Evolutionary conservation across 305 asterid species (phyloP).

Genomic region (Fraxinus baroniana): DNA sequence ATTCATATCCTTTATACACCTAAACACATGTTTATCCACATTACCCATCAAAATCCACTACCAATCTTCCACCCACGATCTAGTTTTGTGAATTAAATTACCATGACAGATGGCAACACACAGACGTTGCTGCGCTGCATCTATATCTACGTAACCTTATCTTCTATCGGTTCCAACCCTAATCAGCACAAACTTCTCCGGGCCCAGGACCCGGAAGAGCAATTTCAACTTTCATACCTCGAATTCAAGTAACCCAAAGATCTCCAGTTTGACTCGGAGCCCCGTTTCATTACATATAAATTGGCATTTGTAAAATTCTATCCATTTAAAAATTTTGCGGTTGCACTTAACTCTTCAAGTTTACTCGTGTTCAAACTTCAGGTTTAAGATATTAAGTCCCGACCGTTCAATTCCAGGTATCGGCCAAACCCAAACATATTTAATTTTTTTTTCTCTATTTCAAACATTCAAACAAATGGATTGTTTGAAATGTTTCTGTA

Average conservation of each 20-base stretch:
- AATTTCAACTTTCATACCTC: background rate
- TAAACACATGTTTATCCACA: background rate
- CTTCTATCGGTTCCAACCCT: background rate
- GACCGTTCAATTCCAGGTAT: constrained; percentile 27
- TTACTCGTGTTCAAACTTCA: background rate
- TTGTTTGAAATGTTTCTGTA: too few relatives aligned
- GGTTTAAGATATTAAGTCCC: constrained; percentile 5
- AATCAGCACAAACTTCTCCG: background rate
- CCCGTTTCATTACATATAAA: background rate
- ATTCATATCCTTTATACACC: too few relatives aligned
- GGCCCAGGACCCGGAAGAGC: background rate
- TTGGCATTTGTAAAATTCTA: background rate
- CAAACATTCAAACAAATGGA: background rate
- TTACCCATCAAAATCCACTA: background rate
- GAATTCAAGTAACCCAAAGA: background rate
- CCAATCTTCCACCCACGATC: background rate
- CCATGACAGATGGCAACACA: background rate
- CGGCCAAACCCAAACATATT: background rate
- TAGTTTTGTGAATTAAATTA: background rate
- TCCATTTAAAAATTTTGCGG: constrained; percentile 24
- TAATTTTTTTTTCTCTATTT: background rate
- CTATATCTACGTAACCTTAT: background rate
- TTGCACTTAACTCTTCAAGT: constrained; percentile 1
- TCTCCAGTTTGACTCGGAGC: background rate
- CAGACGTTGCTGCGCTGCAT: background rate